Base-by-base conservation (phyloP, 345 rosid species). In the Combretum micranthum region DNA sequence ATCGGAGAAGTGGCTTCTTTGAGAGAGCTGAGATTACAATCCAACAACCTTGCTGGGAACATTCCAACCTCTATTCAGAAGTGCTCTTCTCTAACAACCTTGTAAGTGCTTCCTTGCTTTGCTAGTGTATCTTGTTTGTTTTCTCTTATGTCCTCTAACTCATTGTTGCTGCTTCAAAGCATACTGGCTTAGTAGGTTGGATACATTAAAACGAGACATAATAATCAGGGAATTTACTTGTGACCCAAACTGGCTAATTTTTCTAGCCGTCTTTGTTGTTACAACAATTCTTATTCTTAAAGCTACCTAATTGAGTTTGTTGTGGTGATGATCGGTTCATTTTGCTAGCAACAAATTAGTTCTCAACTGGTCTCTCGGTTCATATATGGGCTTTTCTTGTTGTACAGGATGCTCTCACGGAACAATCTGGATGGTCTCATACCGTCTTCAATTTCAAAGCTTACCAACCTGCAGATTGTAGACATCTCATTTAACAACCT, bases 401-500 rank as follows among this genome's bases (percentile, higher is more conserved):
- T 64, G 21, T 66, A 68, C 70, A 92, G 97, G 76, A 61, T 84
- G 53, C 58, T 92, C 26, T 81, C 96, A 20, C 72, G 57, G 52
- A 92, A 92, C 89, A 77, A 70, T 53, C 59, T 92, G 51, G 32
- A 57, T 46, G 98, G 93, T 20, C 67, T 75, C 13, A 71, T 92
- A 45, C 94, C 98, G 23, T 71, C 66, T 20, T 79, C 82, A 62
- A 45, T 89, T 10, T 86, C 82, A 53, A 86, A 72, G 60, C 82
- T 92, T 23, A 44, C 68, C 25, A 73, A 70, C 56, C 82, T 92
- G 59, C 70, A 74, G 71, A 69, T 74, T 59, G 93, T 81, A 43
- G 98, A 88, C 69, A 55, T 88, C 55, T 92, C 97, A 15, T 80
- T 67, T 47, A 88, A 88, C 67, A 58, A 62, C 44, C 80, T 92